Evolutionary conservation across 371 early-diverging fungal genomes (phyloP), one percentile per base, ranked within the genome.

Genomic region (Mortierella sp.): DNA sequence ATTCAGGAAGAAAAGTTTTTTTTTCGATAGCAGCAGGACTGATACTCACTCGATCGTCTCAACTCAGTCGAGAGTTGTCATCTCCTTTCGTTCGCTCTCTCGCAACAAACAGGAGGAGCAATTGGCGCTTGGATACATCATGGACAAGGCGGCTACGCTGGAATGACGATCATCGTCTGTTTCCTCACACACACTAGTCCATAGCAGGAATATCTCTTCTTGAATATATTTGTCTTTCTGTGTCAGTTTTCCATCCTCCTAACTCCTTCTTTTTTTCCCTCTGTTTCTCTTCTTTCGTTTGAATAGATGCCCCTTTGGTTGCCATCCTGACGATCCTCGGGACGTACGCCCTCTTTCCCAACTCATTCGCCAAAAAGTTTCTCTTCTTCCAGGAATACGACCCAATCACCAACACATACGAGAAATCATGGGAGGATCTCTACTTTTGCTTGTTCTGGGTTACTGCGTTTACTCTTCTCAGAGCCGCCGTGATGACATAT

Each of bases 371-470:
- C 24, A 75, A 75, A 68, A 81, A 78, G 51, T 84, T 84, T 41
- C 55, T 84, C 16, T 81, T 81, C 32, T 84, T 84, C 71, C 84
- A 84, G 49, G 71, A 81, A 41, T 78, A 80, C 44, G 76, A 81
- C 32, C 10, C 78, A 3, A n/a, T 55, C 18, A 78, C 81, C 0
- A 38, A 76, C 21, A 84, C 84, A 0, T 72, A 70, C n/a, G 84
- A 81, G 70, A 81, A 84, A 72, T 75, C 84, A n/a, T 79, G 74
- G 54, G 88, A 89, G 60, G 95, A 95, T 76, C 38, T 90, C 6
- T 94, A 90, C 78, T 94, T 90, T 79, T 83, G 94, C 18, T 56
- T 82, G 76, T 92, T 93, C 84, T 94, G 93, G 92, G 88, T 92
- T 48, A 77, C 90, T 4, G 89, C 89, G 1, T 94, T 94, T 75